Evolutionary conservation across 140 eudicot species (phyloP).

Genomic region (Stevia rebaudiana): DNA sequence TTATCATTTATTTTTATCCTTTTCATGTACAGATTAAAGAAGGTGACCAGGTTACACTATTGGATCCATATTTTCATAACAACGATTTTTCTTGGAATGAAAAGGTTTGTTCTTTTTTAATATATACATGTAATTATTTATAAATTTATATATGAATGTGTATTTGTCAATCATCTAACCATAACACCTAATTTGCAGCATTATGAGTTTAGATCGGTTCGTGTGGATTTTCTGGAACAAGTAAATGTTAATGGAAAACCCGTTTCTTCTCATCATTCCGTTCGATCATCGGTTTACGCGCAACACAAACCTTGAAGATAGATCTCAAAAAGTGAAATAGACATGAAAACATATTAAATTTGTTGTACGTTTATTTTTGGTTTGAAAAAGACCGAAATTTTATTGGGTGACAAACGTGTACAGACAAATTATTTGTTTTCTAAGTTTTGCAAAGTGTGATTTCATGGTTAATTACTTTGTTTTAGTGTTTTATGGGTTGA

Average conservation of each 20-base stretch:
- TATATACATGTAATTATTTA: background rate
- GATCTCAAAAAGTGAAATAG: conserved; percentile 2
- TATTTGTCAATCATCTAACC: background rate
- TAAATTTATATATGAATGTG: no score
- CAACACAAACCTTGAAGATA: conserved; percentile 62
- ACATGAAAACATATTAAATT: background rate
- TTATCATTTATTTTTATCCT: background rate
- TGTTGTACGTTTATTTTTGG: background rate
- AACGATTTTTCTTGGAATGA: conserved; percentile 80
- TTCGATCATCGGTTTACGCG: conserved; percentile 61
- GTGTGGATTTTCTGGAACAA: conserved; percentile 84
- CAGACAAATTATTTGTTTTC: conserved; percentile 2
- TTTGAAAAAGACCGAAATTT: background rate
- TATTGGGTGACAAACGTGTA: conserved; percentile 7
- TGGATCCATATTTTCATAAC: conserved; percentile 61
- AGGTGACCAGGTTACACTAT: conserved; percentile 71
- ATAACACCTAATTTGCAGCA: conserved; percentile 32
- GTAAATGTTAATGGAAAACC: conserved; percentile 78
- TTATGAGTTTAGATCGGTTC: conserved; percentile 75
- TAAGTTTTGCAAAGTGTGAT: background rate
- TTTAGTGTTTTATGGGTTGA: conserved; percentile 2
- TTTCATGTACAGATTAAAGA: conserved; percentile 56
- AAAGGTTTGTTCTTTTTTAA: conserved; percentile 39
- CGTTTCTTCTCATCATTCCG: conserved; percentile 43
- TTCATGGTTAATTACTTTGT: background rate